Conservation (phyloP, 2,329 filamentous ascomycete species). For the Furcasterigmium furcatum region DNA sequence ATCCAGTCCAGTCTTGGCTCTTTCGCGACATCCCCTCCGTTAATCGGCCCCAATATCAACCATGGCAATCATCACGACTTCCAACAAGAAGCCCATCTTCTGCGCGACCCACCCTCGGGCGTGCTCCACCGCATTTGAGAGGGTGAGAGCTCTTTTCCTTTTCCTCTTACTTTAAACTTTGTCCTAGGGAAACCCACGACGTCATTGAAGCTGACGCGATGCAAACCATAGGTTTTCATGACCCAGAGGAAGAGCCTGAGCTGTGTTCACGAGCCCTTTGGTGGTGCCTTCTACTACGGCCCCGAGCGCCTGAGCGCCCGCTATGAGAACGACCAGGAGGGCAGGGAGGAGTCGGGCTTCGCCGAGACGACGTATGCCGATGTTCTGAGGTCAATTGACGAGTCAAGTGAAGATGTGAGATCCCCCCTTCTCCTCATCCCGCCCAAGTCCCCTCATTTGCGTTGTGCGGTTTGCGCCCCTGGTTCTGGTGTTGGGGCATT, state of each 20-base stretch:
- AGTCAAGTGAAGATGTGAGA: constrained; percentile 70
- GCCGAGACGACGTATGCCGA: constrained; percentile 68
- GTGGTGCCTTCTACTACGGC: constrained; percentile 94
- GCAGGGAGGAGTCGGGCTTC: constrained; percentile 61
- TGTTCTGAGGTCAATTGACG: constrained; percentile 73
- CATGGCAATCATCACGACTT: constrained; percentile 49
- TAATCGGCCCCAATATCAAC: constrained; percentile 17
- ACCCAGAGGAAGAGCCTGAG: constrained; percentile 77
- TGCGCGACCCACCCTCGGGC: constrained; percentile 91
- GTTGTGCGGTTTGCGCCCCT: background rate
- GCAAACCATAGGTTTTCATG: constrained; percentile 78
- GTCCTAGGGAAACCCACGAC: background rate
- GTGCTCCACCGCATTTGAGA: constrained; percentile 95
- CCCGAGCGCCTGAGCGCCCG: constrained; percentile 81
- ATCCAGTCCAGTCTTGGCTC: background rate
- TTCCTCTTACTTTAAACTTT: background rate
- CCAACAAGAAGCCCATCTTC: constrained; percentile 64
- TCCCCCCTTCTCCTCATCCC: constrained; percentile 15
- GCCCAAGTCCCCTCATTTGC: constrained; percentile 12
- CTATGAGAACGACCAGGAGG: constrained; percentile 65
- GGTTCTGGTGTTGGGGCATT: background rate
- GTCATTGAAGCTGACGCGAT: constrained; percentile 4
- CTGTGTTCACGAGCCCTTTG: constrained; percentile 93
- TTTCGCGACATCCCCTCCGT: background rate
- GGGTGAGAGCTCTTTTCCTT: constrained; percentile 54